These are phyloP conservation scores for Mycena rosella DNA, from an alignment of 768 basidiomycete genomes.

Conservation along the genomic window DNA sequence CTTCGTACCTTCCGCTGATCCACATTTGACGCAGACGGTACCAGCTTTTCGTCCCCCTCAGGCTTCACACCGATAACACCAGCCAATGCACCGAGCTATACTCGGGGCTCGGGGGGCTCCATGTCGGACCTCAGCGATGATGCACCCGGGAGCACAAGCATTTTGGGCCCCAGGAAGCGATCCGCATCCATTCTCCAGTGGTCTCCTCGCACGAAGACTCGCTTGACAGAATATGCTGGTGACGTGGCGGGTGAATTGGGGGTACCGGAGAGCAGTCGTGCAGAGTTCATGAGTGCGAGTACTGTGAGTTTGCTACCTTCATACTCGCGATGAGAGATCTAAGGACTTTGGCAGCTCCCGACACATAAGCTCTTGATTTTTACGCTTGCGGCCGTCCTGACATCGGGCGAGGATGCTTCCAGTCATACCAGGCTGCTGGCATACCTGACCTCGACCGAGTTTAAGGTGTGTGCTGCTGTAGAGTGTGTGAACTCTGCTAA, in stretches of 20 bases:
- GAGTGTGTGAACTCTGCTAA: background rate
- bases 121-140: background rate
- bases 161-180: slow-evolving; percentile 3
- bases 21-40: background rate
- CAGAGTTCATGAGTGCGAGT: background rate
- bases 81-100: background rate
- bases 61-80: background rate
- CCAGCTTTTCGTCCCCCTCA: background rate
- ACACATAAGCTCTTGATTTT: slow-evolving; percentile 3
- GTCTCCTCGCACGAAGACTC: slow-evolving; percentile 4
- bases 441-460: background rate
- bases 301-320: background rate
- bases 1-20: background rate
- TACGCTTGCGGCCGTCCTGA: background rate
- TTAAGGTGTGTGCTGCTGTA: background rate
- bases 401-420: background rate
- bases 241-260: background rate
- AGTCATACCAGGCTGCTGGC: background rate
- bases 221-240: background rate
- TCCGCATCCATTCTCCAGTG: background rate
- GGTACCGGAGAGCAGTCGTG: background rate
- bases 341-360: background rate
- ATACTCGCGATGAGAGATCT: background rate
- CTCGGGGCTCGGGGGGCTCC: background rate
- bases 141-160: background rate